These are phyloP conservation scores for Mucor piriformis DNA, from an alignment of 371 early-diverging fungal genomes.

Conservation along the genomic window DNA sequence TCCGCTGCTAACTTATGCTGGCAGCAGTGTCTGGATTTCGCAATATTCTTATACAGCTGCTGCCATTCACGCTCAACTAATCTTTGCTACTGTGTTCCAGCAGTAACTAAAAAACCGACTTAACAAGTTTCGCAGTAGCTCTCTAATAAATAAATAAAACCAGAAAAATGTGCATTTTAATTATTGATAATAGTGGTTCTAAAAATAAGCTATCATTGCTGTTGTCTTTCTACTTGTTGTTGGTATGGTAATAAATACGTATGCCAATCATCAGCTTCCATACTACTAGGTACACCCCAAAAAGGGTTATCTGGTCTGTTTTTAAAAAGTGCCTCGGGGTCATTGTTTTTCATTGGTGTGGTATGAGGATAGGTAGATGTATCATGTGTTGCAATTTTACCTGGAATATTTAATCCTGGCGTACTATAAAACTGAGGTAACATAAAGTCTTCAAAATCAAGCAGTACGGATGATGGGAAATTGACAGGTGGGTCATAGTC, in stretches of 20 bases:
- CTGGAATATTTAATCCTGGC: background rate
- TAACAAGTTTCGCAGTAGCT: too few relatives aligned
- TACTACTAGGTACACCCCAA: conserved; percentile 47
- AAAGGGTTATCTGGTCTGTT: conserved; percentile 45
- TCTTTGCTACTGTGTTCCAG: too few relatives aligned
- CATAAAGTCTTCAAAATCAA: conserved; percentile 4
- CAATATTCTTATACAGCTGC: too few relatives aligned
- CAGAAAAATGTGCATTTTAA: too few relatives aligned
- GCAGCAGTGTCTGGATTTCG: too few relatives aligned
- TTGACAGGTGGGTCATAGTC: background rate
- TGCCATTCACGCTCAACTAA: too few relatives aligned
- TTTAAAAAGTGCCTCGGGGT: conserved; percentile 24
- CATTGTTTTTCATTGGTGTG: background rate
- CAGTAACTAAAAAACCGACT: too few relatives aligned
- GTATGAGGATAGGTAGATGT: background rate
- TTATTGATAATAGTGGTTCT: too few relatives aligned
- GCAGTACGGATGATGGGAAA: background rate
- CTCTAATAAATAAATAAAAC: too few relatives aligned
- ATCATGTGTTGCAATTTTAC: background rate
- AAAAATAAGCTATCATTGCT: too few relatives aligned
- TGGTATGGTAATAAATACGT: conserved; percentile 27
- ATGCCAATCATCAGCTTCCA: conserved; percentile 46
- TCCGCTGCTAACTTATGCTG: too few relatives aligned
- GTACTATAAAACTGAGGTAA: background rate
- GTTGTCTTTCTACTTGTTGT: conserved; percentile 2